Base-by-base conservation (phyloP, 306 rosid genomes). In the Hippophae rhamnoides region DNA sequence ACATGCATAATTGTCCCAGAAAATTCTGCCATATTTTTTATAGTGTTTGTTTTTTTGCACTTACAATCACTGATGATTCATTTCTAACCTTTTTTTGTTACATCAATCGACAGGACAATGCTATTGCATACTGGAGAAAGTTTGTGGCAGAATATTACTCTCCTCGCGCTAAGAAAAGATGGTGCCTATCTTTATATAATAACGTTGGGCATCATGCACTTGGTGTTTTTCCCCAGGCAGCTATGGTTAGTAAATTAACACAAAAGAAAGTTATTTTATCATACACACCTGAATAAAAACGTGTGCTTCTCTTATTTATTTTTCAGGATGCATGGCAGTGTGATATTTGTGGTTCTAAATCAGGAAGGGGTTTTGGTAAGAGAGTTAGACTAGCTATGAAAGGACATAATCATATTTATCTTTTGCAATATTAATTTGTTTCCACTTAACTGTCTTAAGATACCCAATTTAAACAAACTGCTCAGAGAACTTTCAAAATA, bases 301-400 rank as follows among this genome's bases (percentile, higher is more conserved):
- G 38, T 31, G 10, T 70, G 52, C 53, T 62, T 74, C 43, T 56
- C 46, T 43, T 58, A n/a, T 47, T 55, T 48, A 13, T 23, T 7
- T 13, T 69, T 49, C 77, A 93, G 99, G 95, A 84, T 79, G 90
- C 95, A 14, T 93, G 99, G 97, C 99, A 84, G 6, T 93, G 99
- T 38, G 99, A 84, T 72, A 77, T 93, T 52, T 93, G 99, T 46
- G 90, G 90, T 58, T 80, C 90, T 41, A 93, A 89, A 82, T 93
- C 99, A 68, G 99, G 99, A 80, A 80, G 85, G 81, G 99, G 99
- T 43, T 93, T 93, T 74, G 95, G 99, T 93, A 80, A 82, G 90
- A 66, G 62, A 26, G 14, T 54, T 38, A 23, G 56, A 50, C 69
- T 26, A 45, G 27, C 48, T 51, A 27, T 5, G 3, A 10, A 25